phyloP scores from a whole-genome alignment of 169 alveolate species.

The Eimeria maxima region DNA sequence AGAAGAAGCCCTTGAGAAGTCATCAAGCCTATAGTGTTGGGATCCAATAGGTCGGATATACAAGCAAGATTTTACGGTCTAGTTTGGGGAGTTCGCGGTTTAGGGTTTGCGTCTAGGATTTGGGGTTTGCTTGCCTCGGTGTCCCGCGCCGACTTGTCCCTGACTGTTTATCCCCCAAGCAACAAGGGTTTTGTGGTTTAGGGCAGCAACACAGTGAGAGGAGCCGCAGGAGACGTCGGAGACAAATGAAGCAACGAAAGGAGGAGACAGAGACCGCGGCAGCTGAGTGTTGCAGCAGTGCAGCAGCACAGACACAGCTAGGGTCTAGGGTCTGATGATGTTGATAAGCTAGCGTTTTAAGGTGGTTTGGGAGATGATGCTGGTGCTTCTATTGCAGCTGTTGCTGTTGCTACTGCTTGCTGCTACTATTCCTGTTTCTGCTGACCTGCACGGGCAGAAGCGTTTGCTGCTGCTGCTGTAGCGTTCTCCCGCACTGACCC shows the following conservation, averaged over 20 bases:
- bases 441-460: constrained; percentile 66
- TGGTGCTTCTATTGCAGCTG: background rate
- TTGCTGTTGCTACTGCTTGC: background rate
- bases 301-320: constrained; percentile 1
- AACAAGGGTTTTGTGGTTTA: background rate
- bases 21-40: background rate
- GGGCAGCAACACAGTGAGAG: constrained; percentile 51
- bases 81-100: background rate
- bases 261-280: constrained; percentile 43
- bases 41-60: background rate
- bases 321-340: background rate
- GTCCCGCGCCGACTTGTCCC: constrained; percentile 78
- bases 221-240: constrained; percentile 64
- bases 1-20: background rate
- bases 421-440: background rate
- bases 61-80: background rate
- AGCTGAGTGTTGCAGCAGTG: constrained; percentile 6
- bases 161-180: constrained; percentile 70
- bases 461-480: constrained; percentile 76
- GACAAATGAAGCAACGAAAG: background rate
- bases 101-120: background rate
- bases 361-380: background rate
- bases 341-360: background rate
- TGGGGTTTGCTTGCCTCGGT: constrained; percentile 36
- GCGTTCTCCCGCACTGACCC: constrained; percentile 78